Evolutionary conservation across 2,329 filamentous ascomycete species (phyloP).

Genomic region (Epichloe gansuensis): DNA sequence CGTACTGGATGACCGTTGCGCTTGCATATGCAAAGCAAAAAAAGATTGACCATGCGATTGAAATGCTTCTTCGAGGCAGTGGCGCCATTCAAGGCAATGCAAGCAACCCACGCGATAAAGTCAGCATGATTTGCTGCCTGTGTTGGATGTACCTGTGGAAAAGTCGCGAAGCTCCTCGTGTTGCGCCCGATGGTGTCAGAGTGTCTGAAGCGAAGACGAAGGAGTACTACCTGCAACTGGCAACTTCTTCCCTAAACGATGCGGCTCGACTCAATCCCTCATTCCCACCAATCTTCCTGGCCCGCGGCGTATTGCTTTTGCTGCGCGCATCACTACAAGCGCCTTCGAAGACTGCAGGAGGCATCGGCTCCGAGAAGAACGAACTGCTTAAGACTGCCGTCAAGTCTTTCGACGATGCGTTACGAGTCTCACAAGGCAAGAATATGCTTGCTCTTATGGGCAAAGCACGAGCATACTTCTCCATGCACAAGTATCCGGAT

Average conservation of each 20-base stretch:
- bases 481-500: constrained; percentile 73
- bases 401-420: constrained; percentile 90
- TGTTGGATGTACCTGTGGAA: constrained; percentile 90
- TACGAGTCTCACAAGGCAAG: constrained; percentile 67
- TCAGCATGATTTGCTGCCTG: constrained; percentile 70
- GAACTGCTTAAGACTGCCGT: constrained; percentile 75
- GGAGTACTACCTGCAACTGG: constrained; percentile 79
- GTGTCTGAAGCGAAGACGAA: constrained; percentile 74
- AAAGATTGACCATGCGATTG: constrained; percentile 74
- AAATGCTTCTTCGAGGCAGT: constrained; percentile 61
- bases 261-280: constrained; percentile 88
- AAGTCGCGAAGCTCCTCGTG: constrained; percentile 62
- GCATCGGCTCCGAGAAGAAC: constrained; percentile 57
- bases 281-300: constrained; percentile 82
- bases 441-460: constrained; percentile 91
- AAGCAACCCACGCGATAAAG: constrained; percentile 65
- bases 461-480: constrained; percentile 75
- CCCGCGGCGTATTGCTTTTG: constrained; percentile 77
- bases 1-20: constrained; percentile 96
- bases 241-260: constrained; percentile 87
- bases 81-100: constrained; percentile 56
- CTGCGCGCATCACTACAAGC: constrained; percentile 75
- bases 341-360: constrained; percentile 54
- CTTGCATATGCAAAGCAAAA: constrained; percentile 93
- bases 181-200: constrained; percentile 47